These are phyloP conservation scores for Gryganskiella cystojenkinii DNA, from an alignment of 192 early-diverging fungal genomes.

Conservation along the genomic window DNA sequence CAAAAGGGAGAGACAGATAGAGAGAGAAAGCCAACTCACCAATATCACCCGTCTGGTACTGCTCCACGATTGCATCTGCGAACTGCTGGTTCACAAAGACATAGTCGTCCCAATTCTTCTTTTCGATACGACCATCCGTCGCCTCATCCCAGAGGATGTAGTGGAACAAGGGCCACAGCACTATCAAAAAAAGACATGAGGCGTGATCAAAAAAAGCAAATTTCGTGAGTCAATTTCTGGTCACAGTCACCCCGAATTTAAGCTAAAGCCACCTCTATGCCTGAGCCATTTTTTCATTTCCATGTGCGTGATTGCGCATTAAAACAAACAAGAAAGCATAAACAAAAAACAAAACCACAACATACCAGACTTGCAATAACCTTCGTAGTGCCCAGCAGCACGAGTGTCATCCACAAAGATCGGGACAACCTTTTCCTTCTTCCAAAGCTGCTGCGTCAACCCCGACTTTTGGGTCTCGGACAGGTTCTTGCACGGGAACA, in stretches of 20 bases:
- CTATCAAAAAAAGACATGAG: slow-evolving; percentile 43
- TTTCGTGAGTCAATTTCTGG: not conserved
- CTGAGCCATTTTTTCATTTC: not conserved
- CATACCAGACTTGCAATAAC: slow-evolving; percentile 93
- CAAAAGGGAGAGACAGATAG: not conserved
- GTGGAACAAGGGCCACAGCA: slow-evolving; percentile 95
- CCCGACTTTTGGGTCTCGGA: slow-evolving; percentile 60
- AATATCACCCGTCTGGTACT: slow-evolving; percentile 83
- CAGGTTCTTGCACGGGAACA: slow-evolving; percentile 49
- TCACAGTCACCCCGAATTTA: not conserved
- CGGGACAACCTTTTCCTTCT: slow-evolving; percentile 72
- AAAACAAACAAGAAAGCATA: not conserved
- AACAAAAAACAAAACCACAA: not conserved
- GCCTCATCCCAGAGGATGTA: slow-evolving; percentile 90
- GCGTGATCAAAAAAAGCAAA: not conserved
- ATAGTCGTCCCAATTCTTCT: slow-evolving; percentile 83
- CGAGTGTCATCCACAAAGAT: slow-evolving; percentile 82
- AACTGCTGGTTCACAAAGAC: slow-evolving; percentile 82
- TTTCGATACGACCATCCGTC: slow-evolving; percentile 72
- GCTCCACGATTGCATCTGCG: slow-evolving; percentile 73
- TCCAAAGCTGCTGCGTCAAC: slow-evolving; percentile 62
- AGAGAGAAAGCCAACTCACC: slow-evolving; percentile 53
- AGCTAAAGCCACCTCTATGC: not conserved
- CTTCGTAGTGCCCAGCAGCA: slow-evolving; percentile 92
- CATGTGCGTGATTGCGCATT: not conserved